A percentile compares a stretch with the other conserved stretches of the same genome.
Evolutionary conservation across 73 alveolate genomes (phyloP).

Genomic region (Breviolum minutum): DNA sequence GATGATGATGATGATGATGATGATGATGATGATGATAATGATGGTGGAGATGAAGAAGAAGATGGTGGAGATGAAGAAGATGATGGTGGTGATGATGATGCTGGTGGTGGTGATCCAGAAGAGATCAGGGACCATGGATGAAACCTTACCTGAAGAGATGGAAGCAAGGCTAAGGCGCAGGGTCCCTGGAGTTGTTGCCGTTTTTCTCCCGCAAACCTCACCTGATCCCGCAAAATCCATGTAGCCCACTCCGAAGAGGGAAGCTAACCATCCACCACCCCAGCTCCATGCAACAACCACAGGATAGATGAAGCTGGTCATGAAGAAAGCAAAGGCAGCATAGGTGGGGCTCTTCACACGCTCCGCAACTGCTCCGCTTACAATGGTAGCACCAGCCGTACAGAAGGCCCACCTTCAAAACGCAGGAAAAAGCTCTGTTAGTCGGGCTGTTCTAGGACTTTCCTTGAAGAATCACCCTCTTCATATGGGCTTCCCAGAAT

Average conservation of each 20-base stretch:
- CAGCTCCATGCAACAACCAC: constrained; percentile 95
- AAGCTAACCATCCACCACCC: constrained; percentile 55
- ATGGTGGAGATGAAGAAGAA: no score
- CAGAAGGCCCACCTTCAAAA: constrained; percentile 96
- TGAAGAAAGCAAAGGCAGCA: constrained; percentile 47
- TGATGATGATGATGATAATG: no score
- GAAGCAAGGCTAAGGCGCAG: no score
- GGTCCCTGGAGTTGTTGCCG: no score
- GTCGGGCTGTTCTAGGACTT: no score
- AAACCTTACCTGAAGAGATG: not conserved
- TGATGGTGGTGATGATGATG: no score
- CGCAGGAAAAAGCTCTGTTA: constrained; percentile 73
- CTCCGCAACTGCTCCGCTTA: constrained; percentile 96
- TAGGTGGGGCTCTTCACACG: constrained; percentile 95
- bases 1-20: no score
- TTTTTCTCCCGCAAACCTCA: no score
- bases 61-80: no score
- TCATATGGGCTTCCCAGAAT: no score
- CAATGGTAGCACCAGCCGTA: constrained; percentile 96
- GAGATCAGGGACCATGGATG: not conserved
- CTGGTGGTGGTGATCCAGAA: not conserved
- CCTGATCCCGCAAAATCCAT: constrained; percentile 43
- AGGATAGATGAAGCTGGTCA: constrained; percentile 96
- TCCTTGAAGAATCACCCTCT: no score
- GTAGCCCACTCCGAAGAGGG: constrained; percentile 22